These are phyloP conservation scores for Puya raimondii DNA, from an alignment of 176 grass and related monocot genomes.

Conservation along the genomic window DNA sequence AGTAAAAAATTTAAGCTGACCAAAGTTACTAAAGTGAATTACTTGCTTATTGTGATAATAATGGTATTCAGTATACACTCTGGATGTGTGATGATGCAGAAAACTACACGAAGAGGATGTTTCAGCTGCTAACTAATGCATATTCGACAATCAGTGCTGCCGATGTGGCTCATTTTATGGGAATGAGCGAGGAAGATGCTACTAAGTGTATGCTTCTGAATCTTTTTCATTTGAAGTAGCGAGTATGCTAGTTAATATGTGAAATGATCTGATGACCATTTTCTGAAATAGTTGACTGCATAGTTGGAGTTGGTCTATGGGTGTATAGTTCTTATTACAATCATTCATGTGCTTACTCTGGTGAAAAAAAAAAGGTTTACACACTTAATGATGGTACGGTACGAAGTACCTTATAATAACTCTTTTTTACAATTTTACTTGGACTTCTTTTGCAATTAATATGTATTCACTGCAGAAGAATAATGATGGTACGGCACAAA, in stretches of 20 bases:
- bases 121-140: constrained; percentile 71
- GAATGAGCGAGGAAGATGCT: constrained; percentile 76
- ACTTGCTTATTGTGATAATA: neutral
- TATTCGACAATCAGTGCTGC: constrained; percentile 71
- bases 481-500: too few species aligned
- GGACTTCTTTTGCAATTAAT: too few species aligned
- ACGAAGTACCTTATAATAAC: too few species aligned
- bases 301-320: neutral
- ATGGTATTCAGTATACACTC: too few species aligned
- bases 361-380: too few species aligned
- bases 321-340: too few species aligned
- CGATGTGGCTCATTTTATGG: constrained; percentile 76
- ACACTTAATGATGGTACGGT: too few species aligned
- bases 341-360: too few species aligned
- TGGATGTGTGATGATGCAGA: constrained; percentile 36
- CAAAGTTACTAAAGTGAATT: neutral
- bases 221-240: constrained; percentile 4
- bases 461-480: too few species aligned
- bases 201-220: constrained; percentile 58
- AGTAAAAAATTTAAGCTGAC: too few species aligned
- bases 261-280: neutral
- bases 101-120: constrained; percentile 90
- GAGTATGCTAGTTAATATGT: neutral
- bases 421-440: too few species aligned
- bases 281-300: neutral